Percentiles rank a stretch among this genome's conserved stretches.
Conservation (phyloP, 257 asterid species). For the Pogostemon cablin region DNA sequence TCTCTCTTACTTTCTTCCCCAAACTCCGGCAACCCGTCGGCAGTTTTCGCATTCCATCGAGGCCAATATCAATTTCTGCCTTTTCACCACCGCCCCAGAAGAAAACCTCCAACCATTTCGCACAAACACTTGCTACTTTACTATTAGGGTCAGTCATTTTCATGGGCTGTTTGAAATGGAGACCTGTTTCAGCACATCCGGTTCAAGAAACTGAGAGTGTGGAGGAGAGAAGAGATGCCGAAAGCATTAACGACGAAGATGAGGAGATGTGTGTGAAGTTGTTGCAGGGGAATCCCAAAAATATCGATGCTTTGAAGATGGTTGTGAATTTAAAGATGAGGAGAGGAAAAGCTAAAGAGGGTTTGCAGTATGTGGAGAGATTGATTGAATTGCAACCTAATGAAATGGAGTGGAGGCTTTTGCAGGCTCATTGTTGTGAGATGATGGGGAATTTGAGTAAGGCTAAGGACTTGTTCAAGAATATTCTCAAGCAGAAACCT, state of each 20-base stretch:
- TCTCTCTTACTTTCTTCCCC: constrained; percentile 27
- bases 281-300: constrained; percentile 56
- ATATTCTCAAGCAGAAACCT: constrained; percentile 74
- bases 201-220: constrained; percentile 49
- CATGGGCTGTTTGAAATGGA: constrained; percentile 43
- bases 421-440: constrained; percentile 91
- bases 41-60: constrained; percentile 27
- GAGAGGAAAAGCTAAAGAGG: constrained; percentile 71
- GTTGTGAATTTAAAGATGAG: constrained; percentile 77
- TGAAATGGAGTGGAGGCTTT: constrained; percentile 92
- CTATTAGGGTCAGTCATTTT: constrained; percentile 67
- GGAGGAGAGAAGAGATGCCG: constrained; percentile 41
- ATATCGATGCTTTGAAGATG: constrained; percentile 65
- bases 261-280: constrained; percentile 66
- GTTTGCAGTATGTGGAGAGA: constrained; percentile 70
- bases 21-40: constrained; percentile 30
- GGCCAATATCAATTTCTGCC: constrained; percentile 33
- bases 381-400: constrained; percentile 69
- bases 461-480: constrained; percentile 77
- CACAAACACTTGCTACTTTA: constrained; percentile 50
- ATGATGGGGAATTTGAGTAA: constrained; percentile 74
- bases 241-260: constrained; percentile 38
- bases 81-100: constrained; percentile 39
- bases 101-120: constrained; percentile 34
- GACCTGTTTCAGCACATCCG: constrained; percentile 57